Conservation (phyloP, 2,329 filamentous ascomycete species). For the Sphaerulina vaccinii region DNA sequence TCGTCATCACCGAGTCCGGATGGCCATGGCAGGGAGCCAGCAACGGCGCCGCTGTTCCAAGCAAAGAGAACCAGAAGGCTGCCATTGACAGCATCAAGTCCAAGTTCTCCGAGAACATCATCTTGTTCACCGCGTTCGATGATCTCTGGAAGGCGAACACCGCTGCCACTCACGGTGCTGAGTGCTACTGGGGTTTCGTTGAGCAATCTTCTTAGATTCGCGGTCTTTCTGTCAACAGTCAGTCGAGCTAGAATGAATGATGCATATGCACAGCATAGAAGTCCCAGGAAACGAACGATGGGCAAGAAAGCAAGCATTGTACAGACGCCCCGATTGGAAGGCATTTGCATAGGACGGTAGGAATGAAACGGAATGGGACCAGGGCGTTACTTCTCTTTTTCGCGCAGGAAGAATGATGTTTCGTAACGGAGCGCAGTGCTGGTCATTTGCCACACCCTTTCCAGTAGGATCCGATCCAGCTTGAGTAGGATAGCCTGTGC, state of each 20-base stretch:
- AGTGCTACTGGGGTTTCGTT: slow-evolving; percentile 66
- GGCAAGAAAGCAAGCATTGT: slow-evolving; percentile 4
- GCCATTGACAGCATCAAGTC: slow-evolving; percentile 66
- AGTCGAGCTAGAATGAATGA: background rate
- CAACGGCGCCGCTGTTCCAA: slow-evolving; percentile 70
- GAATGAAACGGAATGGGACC: background rate
- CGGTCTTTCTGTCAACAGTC: background rate
- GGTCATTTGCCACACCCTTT: background rate
- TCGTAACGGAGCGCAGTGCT: background rate
- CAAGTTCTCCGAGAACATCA: slow-evolving; percentile 59
- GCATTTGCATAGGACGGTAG: slow-evolving; percentile 12
- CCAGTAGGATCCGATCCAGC: too few relatives aligned
- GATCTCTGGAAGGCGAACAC: slow-evolving; percentile 73
- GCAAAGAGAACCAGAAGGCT: slow-evolving; percentile 61
- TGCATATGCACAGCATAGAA: slow-evolving; percentile 11
- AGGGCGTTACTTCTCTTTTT: slow-evolving; percentile 2
- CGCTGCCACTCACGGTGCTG: slow-evolving; percentile 63
- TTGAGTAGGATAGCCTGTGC: slow-evolving; percentile 3
- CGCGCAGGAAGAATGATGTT: background rate
- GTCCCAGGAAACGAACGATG: slow-evolving; percentile 10
- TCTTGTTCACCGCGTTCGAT: slow-evolving; percentile 79
- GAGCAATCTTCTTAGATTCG: slow-evolving; percentile 11
- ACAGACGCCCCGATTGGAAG: slow-evolving; percentile 5
- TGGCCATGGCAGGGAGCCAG: slow-evolving; percentile 71
- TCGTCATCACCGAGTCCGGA: slow-evolving; percentile 78